phyloP scores from a whole-genome alignment of 257 asterid genomes.

The Thymus quinquecostatus region DNA sequence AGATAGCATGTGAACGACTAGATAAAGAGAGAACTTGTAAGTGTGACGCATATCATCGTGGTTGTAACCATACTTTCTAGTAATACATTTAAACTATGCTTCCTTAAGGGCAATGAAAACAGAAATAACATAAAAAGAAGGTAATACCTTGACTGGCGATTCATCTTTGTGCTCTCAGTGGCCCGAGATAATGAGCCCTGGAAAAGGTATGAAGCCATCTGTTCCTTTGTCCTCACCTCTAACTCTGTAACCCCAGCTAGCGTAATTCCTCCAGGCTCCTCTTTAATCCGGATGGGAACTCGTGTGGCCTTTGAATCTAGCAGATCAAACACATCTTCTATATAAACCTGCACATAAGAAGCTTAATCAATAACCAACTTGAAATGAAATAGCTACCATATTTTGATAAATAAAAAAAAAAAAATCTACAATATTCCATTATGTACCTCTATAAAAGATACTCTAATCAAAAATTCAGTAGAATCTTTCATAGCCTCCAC shows the following conservation, averaged over 20 bases:
- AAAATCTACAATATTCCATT: constrained; percentile 21
- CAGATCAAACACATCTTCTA: constrained; percentile 95
- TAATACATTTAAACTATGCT: not conserved
- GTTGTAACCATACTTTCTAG: not conserved
- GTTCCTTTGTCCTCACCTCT: constrained; percentile 85
- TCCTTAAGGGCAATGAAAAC: not conserved
- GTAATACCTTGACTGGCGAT: constrained; percentile 83
- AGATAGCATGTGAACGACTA: constrained; percentile 99
- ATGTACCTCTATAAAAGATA: constrained; percentile 91
- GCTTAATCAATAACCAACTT: constrained; percentile 12
- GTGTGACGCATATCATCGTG: constrained; percentile 14
- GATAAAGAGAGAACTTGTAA: constrained; percentile 2
- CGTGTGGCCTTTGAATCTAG: constrained; percentile 62
- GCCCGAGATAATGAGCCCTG: constrained; percentile 93
- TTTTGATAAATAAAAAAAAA: not conserved
- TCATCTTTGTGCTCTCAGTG: constrained; percentile 98
- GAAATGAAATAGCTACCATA: not conserved
- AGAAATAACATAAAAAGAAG: not conserved
- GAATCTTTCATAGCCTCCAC: constrained; percentile 67
- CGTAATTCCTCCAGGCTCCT: constrained; percentile 84
- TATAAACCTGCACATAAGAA: constrained; percentile 68
- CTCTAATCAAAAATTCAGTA: constrained; percentile 75
- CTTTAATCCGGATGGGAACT: constrained; percentile 91
- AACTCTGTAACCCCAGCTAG: constrained; percentile 97
- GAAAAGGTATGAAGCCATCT: constrained; percentile 82